A percentile compares a stretch with the other conserved stretches of the same genome.
phyloP scores from a whole-genome alignment of 768 basidiomycete species.

The Pholiota molesta region DNA sequence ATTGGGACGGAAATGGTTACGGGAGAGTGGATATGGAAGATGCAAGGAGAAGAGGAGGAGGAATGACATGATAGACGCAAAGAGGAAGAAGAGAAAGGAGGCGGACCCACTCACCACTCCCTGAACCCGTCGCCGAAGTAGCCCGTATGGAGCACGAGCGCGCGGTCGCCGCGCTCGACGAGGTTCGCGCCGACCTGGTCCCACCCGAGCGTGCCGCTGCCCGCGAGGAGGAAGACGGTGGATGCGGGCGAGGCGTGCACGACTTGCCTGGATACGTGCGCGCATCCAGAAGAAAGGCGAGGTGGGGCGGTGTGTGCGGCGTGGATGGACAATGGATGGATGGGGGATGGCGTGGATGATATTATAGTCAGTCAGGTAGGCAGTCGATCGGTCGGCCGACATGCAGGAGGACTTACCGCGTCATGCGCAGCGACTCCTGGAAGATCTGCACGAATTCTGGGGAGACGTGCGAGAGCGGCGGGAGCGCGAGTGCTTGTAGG shows the following conservation, averaged over 20 bases:
- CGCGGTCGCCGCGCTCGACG: constrained; percentile 70
- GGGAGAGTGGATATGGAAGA: too few species aligned
- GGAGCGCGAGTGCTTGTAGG: constrained; percentile 81
- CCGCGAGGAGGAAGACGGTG: constrained; percentile 81
- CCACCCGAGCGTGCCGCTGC: constrained; percentile 91
- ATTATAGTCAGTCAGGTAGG: not conserved
- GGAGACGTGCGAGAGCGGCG: constrained; percentile 80
- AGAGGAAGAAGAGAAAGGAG: too few species aligned
- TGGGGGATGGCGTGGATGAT: not conserved
- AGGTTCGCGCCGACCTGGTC: constrained; percentile 89
- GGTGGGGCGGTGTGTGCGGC: not conserved
- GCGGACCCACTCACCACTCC: constrained; percentile 59
- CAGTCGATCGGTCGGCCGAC: not conserved
- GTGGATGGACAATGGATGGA: too few species aligned
- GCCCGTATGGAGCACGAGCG: constrained; percentile 80
- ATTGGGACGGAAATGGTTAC: too few species aligned
- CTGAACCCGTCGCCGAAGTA: constrained; percentile 90
- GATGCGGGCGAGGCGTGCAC: constrained; percentile 58
- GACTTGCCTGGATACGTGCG: constrained; percentile 50
- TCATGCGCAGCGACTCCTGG: constrained; percentile 77
- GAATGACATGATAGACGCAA: too few species aligned
- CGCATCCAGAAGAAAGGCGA: not conserved
- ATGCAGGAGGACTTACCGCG: constrained; percentile 42
- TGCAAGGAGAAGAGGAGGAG: too few species aligned
- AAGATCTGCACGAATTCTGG: constrained; percentile 81